Evolutionary conservation across 179 eudicot species (phyloP), one percentile per base, ranked within the genome.

Genomic region (Silene coronaria): DNA sequence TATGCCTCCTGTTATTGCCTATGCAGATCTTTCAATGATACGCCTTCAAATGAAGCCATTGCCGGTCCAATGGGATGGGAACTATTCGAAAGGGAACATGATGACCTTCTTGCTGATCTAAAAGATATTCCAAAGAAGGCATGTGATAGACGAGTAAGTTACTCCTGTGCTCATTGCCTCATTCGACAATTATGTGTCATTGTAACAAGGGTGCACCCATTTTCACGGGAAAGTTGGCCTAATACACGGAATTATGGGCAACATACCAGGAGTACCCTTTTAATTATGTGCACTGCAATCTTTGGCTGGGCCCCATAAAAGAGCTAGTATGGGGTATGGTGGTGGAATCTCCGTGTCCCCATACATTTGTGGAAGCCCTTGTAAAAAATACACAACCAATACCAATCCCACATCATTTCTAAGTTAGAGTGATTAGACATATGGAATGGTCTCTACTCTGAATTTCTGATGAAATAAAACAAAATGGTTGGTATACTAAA

Each of bases 41-140:
- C 79, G 78, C 87, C 96, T 32, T 84, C 91, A 45, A 80, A 85
- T 46, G 94, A 87, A 85, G 87, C 76, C 27, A 80, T 80, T 65
- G 79, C 78, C 79, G 97, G 92, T 67, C 89, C 91, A 38, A 58
- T 88, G 24, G 97, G 98, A 6, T 82, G 78, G 68, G 96, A 88
- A 21, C 94, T 93, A 60, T 93, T 93, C 30, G 91, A 89, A 85
- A 91, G 80, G 83, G 98, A 93, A 79, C 98, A 91, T 77, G 85
- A 89, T 72, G 96, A 91, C 75, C 97, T 93, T 71, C 91, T 93
- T 59, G 73, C 84, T 60, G 98, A 93, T 80, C 84, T 93, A 80
- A 90, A 84, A 66, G 96, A 93, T 73, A 86, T 93, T 27, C 98
- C 98, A 46, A 93, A 91, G 86, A 91, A 93, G 82, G 96, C 96